These are phyloP conservation scores for Penicillium flavigenum DNA, from an alignment of 495 filamentous ascomycete genomes.

Conservation along the genomic window DNA sequence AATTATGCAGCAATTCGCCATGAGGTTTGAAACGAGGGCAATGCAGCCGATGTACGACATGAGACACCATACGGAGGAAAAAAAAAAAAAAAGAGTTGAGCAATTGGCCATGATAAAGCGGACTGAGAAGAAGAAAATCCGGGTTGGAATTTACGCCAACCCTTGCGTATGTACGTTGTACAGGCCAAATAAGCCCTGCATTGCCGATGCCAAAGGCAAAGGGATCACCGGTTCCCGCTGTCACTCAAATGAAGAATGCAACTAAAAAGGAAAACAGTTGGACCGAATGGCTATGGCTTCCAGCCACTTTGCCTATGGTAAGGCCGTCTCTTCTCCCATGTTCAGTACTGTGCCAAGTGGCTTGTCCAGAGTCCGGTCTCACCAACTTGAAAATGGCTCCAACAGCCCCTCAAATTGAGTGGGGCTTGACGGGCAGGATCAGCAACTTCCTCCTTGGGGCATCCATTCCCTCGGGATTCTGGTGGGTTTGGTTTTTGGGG, in stretches of 20 bases:
- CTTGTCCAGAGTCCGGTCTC: constrained; percentile 21
- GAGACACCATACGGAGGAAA: constrained; percentile 3
- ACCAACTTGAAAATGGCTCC: constrained; percentile 9
- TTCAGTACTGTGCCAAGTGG: constrained; percentile 23
- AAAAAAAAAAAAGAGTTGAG: constrained; percentile 4
- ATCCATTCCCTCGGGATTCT: constrained; percentile 28
- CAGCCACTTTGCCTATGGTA: constrained; percentile 7
- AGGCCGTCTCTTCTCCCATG: constrained; percentile 16
- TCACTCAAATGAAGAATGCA: constrained; percentile 19
- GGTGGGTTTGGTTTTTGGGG: constrained; percentile 20
- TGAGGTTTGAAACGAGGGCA: constrained; percentile 4
- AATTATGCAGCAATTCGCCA: background rate
- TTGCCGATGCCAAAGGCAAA: constrained; percentile 20
- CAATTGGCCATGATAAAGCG: background rate
- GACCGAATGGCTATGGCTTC: constrained; percentile 11
- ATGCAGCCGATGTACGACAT: background rate
- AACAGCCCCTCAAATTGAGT: constrained; percentile 18
- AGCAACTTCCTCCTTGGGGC: constrained; percentile 28
- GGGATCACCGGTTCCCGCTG: constrained; percentile 28
- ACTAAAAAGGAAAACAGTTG: constrained; percentile 3
- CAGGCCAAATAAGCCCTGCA: constrained; percentile 19
- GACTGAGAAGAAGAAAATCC: background rate
- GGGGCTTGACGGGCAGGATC: constrained; percentile 27
- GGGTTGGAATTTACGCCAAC: constrained; percentile 13
- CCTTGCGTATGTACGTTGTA: constrained; percentile 14